Evolutionary conservation across 805 yeast species (phyloP).

Genomic region (Saccharomyces mikatae): DNA sequence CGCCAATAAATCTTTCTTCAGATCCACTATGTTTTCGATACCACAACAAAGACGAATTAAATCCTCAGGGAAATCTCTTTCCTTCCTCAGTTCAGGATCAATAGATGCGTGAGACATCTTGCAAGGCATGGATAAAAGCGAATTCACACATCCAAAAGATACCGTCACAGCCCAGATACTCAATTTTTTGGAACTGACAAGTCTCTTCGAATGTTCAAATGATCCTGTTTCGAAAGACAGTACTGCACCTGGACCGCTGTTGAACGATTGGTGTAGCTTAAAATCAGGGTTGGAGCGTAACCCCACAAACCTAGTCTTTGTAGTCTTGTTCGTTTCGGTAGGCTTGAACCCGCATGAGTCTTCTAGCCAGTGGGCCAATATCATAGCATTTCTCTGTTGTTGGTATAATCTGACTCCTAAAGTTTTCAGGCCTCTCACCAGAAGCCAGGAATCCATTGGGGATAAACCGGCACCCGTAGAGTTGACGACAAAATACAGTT

Average conservation of each 20-base stretch:
- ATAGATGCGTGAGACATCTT: constrained; percentile 96
- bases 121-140: constrained; percentile 88
- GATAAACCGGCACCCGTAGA: constrained; percentile 87
- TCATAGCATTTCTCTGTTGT: constrained; percentile 75
- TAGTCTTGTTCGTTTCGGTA: constrained; percentile 3
- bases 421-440: constrained; percentile 83
- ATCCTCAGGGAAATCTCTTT: constrained; percentile 88
- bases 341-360: constrained; percentile 44
- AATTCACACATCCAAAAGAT: constrained; percentile 89
- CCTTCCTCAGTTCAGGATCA: constrained; percentile 76
- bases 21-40: constrained; percentile 73
- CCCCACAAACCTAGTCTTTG: constrained; percentile 78
- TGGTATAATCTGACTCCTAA: constrained; percentile 77
- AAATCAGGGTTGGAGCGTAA: constrained; percentile 73
- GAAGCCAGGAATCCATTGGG: constrained; percentile 89
- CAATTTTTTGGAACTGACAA: constrained; percentile 55
- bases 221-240: constrained; percentile 82
- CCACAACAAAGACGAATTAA: constrained; percentile 85
- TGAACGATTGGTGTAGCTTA: constrained; percentile 65
- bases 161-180: constrained; percentile 82
- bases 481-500: constrained; percentile 69
- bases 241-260: constrained; percentile 85
- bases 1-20: constrained; percentile 67
- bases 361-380: constrained; percentile 67
- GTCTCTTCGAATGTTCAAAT: constrained; percentile 52